These are phyloP conservation scores for Silene latifolia DNA, from an alignment of 148 eudicot species.

Conservation along the genomic window DNA sequence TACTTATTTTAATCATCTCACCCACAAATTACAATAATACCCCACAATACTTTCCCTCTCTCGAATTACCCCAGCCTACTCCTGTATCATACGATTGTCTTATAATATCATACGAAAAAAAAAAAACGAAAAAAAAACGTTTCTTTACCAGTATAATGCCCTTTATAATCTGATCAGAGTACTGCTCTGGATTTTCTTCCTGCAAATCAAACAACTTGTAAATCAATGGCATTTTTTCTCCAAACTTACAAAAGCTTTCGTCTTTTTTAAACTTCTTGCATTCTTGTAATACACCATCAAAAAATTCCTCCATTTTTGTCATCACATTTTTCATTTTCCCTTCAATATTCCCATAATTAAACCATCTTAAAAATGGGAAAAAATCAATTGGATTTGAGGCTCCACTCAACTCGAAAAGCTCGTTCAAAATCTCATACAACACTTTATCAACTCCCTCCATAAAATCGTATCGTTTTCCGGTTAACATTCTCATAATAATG, in stretches of 20 bases:
- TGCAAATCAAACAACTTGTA: constrained; percentile 31
- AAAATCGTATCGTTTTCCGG: constrained; percentile 34
- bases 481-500: constrained; percentile 30
- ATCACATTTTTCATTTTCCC: constrained; percentile 19
- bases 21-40: too few relatives aligned
- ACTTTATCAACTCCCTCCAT: constrained; percentile 17
- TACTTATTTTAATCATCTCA: too few relatives aligned
- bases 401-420: constrained; percentile 15
- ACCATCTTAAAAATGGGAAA: constrained; percentile 28
- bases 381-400: constrained; percentile 29
- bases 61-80: too few relatives aligned
- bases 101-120: too few relatives aligned
- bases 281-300: constrained; percentile 29
- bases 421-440: constrained; percentile 15
- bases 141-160: constrained; percentile 40
- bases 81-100: too few relatives aligned
- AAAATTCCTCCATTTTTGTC: constrained; percentile 19
- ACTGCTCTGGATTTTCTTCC: constrained; percentile 22
- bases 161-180: constrained; percentile 34
- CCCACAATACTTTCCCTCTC: too few relatives aligned
- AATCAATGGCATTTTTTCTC: constrained; percentile 17
- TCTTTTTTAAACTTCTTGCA: neutral
- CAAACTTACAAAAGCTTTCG: neutral
- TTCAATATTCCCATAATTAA: constrained; percentile 27
- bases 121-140: too few relatives aligned